phyloP scores from a whole-genome alignment of 2,329 filamentous ascomycete species.

The Aspergillus sergii region DNA sequence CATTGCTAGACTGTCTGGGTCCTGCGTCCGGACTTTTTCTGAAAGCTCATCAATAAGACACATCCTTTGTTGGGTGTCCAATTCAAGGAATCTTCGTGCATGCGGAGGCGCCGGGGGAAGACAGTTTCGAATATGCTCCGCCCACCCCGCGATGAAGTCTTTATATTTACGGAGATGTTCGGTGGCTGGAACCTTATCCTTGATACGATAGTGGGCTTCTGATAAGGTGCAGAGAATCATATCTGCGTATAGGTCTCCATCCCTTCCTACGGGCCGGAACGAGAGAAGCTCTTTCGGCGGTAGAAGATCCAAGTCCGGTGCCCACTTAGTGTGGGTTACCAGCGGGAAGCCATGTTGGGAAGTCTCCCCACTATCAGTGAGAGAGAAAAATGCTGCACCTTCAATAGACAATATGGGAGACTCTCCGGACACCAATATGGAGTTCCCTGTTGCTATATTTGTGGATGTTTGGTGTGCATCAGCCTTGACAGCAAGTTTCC shows the following conservation, averaged over 20 bases:
- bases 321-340: background rate
- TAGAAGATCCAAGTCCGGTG: background rate
- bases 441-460: background rate
- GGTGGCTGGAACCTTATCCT: background rate
- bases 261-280: background rate
- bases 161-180: background rate
- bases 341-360: background rate
- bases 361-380: background rate
- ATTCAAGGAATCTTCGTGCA: no score
- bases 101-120: no score
- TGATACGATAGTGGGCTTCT: background rate
- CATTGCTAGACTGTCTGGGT: no score
- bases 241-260: background rate
- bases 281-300: background rate
- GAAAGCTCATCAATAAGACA: no score
- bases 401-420: background rate
- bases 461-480: background rate
- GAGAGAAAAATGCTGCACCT: background rate
- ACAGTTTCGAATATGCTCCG: background rate
- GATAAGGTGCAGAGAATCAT: background rate
- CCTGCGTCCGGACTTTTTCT: no score
- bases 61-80: no score
- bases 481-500: background rate
- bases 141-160: background rate
- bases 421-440: background rate